Conservation (phyloP, 1,139 yeast species). For the Yamadazyma conglobata region DNA sequence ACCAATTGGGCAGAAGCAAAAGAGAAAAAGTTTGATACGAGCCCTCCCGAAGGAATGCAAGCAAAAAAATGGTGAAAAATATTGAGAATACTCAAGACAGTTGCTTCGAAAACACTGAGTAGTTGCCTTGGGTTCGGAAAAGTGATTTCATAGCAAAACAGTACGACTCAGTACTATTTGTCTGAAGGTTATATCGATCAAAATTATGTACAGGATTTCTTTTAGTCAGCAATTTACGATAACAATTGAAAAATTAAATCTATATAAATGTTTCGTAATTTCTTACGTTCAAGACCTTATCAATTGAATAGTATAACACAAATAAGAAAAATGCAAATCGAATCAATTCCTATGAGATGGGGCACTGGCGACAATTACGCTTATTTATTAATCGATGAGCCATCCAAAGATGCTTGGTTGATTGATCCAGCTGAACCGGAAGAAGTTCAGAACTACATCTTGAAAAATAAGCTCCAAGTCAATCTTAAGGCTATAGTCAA, state of each 20-base stretch:
- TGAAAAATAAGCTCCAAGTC: conserved; percentile 23
- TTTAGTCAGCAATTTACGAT: conserved; percentile 1
- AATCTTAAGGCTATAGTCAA: conserved; percentile 75
- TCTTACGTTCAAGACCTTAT: background rate
- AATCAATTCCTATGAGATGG: conserved; percentile 92
- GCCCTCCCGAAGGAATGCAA: conserved; percentile 74
- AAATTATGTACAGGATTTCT: background rate
- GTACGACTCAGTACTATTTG: background rate
- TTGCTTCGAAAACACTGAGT: background rate
- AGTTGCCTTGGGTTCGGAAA: no score
- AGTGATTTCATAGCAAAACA: no score
- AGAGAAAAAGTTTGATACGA: conserved; percentile 59
- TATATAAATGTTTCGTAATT: no score
- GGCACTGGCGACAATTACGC: conserved; percentile 88
- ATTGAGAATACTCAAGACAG: background rate
- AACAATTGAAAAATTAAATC: background rate
- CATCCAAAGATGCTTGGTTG: conserved; percentile 68
- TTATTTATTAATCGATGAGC: conserved; percentile 69
- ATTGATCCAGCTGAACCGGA: conserved; percentile 90
- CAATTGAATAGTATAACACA: no score
- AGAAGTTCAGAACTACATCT: conserved; percentile 39
- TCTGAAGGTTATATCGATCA: no score
- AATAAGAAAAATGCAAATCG: conserved; percentile 70
- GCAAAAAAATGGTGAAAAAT: conserved; percentile 38
- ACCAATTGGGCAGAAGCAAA: conserved; percentile 95